Evolutionary conservation across 148 eudicot species (phyloP).

Genomic region (Nepenthes mirabilis): DNA sequence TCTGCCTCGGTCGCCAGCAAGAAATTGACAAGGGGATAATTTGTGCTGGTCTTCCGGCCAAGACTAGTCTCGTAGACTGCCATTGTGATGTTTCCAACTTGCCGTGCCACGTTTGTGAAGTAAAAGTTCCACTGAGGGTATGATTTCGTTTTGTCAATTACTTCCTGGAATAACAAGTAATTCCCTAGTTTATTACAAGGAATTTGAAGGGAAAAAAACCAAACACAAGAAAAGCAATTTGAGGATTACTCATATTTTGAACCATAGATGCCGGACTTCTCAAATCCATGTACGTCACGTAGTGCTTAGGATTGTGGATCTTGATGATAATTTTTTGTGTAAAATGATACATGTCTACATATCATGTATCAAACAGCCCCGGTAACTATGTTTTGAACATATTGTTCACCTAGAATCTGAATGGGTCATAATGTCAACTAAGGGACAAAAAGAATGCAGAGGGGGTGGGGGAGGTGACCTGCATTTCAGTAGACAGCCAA

Average conservation of each 20-base stretch:
- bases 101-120: slow-evolving; percentile 61
- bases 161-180: slow-evolving; percentile 27
- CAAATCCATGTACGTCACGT: too few species aligned
- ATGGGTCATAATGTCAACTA: too few species aligned
- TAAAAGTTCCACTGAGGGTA: slow-evolving; percentile 70
- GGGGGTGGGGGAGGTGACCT: slow-evolving; percentile 17
- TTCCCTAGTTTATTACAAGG: too few species aligned
- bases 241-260: too few species aligned
- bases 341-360: too few species aligned
- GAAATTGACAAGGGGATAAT: slow-evolving; percentile 89
- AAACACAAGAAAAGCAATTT: too few species aligned
- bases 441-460: neutral
- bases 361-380: too few species aligned
- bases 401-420: too few species aligned
- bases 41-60: slow-evolving; percentile 78
- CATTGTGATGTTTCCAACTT: slow-evolving; percentile 70
- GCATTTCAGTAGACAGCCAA: slow-evolving; percentile 98
- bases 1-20: slow-evolving; percentile 89
- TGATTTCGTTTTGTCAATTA: slow-evolving; percentile 40
- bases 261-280: too few species aligned
- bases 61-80: slow-evolving; percentile 84
- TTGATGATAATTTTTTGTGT: too few species aligned
- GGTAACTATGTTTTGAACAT: too few species aligned
- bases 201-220: neutral
- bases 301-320: too few species aligned